Base-by-base conservation (phyloP, 148 eudicot genomes). In the Rhododendron ovatum region DNA sequence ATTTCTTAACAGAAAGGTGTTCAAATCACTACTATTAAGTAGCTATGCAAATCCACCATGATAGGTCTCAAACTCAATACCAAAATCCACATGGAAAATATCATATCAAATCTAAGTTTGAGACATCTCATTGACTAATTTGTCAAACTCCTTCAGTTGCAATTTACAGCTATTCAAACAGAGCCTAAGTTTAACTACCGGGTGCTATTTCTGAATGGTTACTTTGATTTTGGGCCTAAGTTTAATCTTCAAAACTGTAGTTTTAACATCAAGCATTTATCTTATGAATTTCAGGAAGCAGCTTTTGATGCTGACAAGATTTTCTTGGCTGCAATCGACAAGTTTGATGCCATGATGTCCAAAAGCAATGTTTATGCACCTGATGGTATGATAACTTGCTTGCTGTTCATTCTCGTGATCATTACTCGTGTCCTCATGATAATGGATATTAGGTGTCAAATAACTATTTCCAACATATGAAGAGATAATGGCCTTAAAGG, bases 261-360 rank as follows among this genome's bases (percentile, higher is more conserved):
- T 35, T 17, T 3, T 69, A 26, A 28, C 37, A 3, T 39, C 41
- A 77, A 69, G 55, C 8, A 51, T 86, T 11, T 80, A 30, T 67
- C 22, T 78, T 11, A 39, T 33, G 69, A 87, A 81, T 87, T 91
- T 67, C 93, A 96, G 99, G 96, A 89, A 85, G 93, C 96, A 48
- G 96, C 96, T 89, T 87, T 89, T 87, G 99, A 96, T 93, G 99
- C 99, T 82, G 99, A 96, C 95, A 94, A 91, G 88, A 86, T 96
- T 85, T 96, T 92, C 92, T 83, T 95, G 94, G 99, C 99, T 57
- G 96, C 99, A 20, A 96, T 96, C 45, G 99, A 96, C 86, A 96
- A 96, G 89, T 96, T 96, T 85, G 96, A 96, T 90, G 99, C 99
- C 78, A 96, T 96, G 97, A 92, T 96, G 95, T 92, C 96, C 61